phyloP scores from a whole-genome alignment of 2,329 filamentous ascomycete genomes.

The Penicillium rolfsii region DNA sequence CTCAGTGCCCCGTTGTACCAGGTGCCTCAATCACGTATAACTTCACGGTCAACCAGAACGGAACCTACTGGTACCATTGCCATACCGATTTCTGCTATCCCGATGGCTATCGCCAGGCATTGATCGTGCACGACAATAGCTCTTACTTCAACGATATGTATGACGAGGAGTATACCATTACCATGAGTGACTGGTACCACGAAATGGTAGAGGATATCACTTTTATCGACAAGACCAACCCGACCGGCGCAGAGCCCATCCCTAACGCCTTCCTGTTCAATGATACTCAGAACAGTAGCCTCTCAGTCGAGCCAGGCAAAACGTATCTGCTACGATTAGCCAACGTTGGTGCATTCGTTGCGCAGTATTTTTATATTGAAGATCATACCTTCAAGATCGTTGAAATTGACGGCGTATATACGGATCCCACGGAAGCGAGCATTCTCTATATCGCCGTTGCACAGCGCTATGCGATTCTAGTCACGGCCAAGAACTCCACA shows the following conservation, averaged over 20 bases:
- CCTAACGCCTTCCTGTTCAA: constrained; percentile 69
- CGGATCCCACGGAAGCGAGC: constrained; percentile 61
- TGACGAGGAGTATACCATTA: constrained; percentile 64
- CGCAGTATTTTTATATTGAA: constrained; percentile 55
- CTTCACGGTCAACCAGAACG: constrained; percentile 63
- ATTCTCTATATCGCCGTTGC: constrained; percentile 70
- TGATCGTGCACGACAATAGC: constrained; percentile 66
- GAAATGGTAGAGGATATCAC: constrained; percentile 62
- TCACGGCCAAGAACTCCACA: constrained; percentile 66
- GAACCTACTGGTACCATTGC: constrained; percentile 69
- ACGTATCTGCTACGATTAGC: constrained; percentile 75
- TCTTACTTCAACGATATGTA: constrained; percentile 58
- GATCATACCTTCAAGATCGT: constrained; percentile 66
- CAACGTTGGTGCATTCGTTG: constrained; percentile 72
- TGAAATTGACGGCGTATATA: constrained; percentile 74
- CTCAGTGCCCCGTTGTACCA: constrained; percentile 54
- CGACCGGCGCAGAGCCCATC: constrained; percentile 66
- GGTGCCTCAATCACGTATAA: constrained; percentile 61
- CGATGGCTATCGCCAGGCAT: constrained; percentile 68
- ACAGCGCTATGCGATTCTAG: constrained; percentile 61
- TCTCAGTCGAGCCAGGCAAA: constrained; percentile 65
- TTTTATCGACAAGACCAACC: constrained; percentile 51
- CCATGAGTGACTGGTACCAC: constrained; percentile 76
- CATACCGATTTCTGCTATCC: constrained; percentile 68
- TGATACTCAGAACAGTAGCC: constrained; percentile 63